phyloP scores from a whole-genome alignment of 768 basidiomycete genomes.

The Tylopilus sp. region DNA sequence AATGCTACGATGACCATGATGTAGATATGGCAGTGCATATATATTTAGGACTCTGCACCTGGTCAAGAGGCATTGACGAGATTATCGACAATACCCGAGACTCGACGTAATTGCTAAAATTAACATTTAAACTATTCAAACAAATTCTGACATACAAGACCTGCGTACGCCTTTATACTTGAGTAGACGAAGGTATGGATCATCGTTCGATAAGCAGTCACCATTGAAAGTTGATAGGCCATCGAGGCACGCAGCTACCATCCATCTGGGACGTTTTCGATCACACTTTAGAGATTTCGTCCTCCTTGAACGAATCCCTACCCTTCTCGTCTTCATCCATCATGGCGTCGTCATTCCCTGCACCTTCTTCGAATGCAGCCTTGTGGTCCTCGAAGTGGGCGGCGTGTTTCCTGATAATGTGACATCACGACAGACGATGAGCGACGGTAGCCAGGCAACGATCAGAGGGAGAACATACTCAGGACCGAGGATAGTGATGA shows the following conservation, averaged over 20 bases:
- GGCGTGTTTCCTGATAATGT: constrained; percentile 57
- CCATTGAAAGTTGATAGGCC: background rate
- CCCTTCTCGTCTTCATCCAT: constrained; percentile 24
- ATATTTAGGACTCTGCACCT: too few relatives aligned
- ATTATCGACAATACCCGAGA: too few relatives aligned
- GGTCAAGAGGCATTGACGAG: too few relatives aligned
- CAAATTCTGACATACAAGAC: background rate
- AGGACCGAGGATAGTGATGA: constrained; percentile 76
- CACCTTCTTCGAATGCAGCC: constrained; percentile 77
- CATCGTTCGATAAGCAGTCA: background rate
- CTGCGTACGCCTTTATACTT: background rate
- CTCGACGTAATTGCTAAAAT: background rate
- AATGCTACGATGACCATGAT: too few relatives aligned
- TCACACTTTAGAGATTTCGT: constrained; percentile 5
- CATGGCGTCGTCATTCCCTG: constrained; percentile 45
- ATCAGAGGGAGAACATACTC: constrained; percentile 46
- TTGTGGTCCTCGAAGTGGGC: constrained; percentile 83
- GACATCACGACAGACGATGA: background rate
- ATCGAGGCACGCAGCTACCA: background rate
- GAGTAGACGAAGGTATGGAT: background rate
- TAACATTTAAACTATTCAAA: background rate
- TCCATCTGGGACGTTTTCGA: background rate
- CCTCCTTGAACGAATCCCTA: constrained; percentile 7
- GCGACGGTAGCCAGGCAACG: too few relatives aligned
- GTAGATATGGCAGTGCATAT: too few relatives aligned